Base-by-base conservation (phyloP, 75 land plant species). In the Selaginella moellendorffii region DNA sequence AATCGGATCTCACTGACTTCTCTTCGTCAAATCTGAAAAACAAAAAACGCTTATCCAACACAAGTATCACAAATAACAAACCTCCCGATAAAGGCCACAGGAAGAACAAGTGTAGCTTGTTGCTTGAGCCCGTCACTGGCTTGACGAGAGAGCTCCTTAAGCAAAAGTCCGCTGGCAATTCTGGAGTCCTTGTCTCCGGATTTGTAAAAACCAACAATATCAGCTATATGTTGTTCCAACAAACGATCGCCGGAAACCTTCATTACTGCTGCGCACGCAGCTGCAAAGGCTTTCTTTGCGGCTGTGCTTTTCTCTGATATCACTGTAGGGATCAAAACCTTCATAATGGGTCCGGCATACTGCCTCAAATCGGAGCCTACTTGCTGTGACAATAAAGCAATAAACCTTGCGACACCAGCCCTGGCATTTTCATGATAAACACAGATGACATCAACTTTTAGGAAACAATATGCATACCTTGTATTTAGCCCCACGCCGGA, bases 401-500 rank as follows among this genome's bases (percentile, higher is more conserved):
- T 81, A 66, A 95, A 95, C 63, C 65, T 86, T 59, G 99, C 90
- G 24, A 95, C 84, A 28, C 99, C 99, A 26, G 89, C 99, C 76
- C 99, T 90, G 77, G n/a, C n/a, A n/a, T n/a, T n/a, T n/a, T n/a
- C n/a, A n/a, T n/a, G n/a, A n/a, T n/a, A n/a, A n/a, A n/a, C n/a
- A n/a, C n/a, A n/a, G n/a, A n/a, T n/a, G n/a, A n/a, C n/a, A n/a
- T n/a, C n/a, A n/a, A n/a, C n/a, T n/a, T n/a, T n/a, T n/a, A n/a
- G n/a, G n/a, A n/a, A n/a, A 36, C 14, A 36, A 5, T 5, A 36
- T 14, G 14, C 46, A 5, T 36, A 90, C 96, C 96, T 87, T 26
- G 99, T 95, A 64, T 95, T 95, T 22, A 95, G 76, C 14, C 99
- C 99, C 52, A 95, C 90, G 25, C 97, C 92, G 68, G 97, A 83